phyloP scores from a whole-genome alignment of 345 rosid species.

The Nasturtium officinale region DNA sequence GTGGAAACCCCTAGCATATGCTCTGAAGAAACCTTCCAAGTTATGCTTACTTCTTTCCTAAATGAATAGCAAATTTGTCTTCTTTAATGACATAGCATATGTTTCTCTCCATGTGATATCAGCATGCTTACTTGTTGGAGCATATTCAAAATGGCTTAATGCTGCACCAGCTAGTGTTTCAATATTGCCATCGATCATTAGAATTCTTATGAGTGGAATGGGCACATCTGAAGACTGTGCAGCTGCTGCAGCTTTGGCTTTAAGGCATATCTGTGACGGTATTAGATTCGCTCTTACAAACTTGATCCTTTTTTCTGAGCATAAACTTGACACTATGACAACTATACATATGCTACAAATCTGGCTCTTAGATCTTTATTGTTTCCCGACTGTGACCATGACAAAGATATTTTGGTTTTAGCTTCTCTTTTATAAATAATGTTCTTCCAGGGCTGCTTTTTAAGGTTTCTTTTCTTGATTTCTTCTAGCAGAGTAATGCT shows the following conservation, averaged over 20 bases:
- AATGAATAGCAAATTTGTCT: slow-evolving; percentile 9
- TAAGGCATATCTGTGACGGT: slow-evolving; percentile 94
- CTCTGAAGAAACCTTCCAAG: slow-evolving; percentile 24
- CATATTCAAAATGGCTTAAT: slow-evolving; percentile 96
- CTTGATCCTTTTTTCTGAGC: slow-evolving; percentile 19
- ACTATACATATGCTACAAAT: slow-evolving; percentile 24
- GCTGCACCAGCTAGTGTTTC: slow-evolving; percentile 73
- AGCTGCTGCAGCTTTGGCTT: slow-evolving; percentile 97
- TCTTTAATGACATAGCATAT: slow-evolving; percentile 24
- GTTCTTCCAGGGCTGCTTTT: slow-evolving; percentile 13
- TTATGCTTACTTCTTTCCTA: slow-evolving; percentile 18
- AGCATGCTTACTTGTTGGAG: slow-evolving; percentile 98
- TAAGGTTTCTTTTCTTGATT: slow-evolving; percentile 14
- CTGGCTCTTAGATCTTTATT: slow-evolving; percentile 14
- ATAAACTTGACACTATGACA: slow-evolving; percentile 20
- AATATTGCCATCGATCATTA: slow-evolving; percentile 71
- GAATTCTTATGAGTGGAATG: slow-evolving; percentile 85
- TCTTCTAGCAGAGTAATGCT: slow-evolving; percentile 13
- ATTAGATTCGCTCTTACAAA: slow-evolving; percentile 40
- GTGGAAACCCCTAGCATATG: slow-evolving; percentile 26
- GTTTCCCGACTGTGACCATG: slow-evolving; percentile 6
- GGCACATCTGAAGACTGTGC: slow-evolving; percentile 94
- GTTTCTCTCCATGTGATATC: slow-evolving; percentile 41
- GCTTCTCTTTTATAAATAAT: slow-evolving; percentile 14
- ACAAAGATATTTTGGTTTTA: slow-evolving; percentile 26